Evolutionary conservation across 306 rosid species (phyloP).

Genomic region (Arachis hypogaea): DNA sequence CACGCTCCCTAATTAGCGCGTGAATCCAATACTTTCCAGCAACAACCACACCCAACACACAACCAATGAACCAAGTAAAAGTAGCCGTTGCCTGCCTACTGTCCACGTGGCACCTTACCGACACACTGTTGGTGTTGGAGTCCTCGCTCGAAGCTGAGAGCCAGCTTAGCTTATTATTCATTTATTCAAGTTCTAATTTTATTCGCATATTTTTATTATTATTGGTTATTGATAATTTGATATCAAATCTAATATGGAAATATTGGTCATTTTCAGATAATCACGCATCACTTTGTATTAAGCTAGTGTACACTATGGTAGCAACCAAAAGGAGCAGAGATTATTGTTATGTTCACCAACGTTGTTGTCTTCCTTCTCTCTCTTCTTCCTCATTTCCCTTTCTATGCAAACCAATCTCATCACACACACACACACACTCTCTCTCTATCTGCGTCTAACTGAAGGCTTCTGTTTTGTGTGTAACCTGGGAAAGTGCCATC

Average conservation of each 20-base stretch:
- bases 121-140: slow-evolving; percentile 10
- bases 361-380: background rate
- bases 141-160: background rate
- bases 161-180: background rate
- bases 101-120: slow-evolving; percentile 45
- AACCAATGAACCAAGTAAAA: background rate
- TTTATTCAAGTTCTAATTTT: background rate
- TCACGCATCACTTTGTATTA: background rate
- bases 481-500: slow-evolving; percentile 25
- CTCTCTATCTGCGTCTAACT: background rate
- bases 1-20: slow-evolving; percentile 36
- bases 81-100: slow-evolving; percentile 39
- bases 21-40: background rate
- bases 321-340: background rate
- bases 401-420: slow-evolving; percentile 9
- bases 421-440: too few relatives aligned
- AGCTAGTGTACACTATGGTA: background rate
- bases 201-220: background rate
- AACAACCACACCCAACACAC: background rate
- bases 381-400: background rate
- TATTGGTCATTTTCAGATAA: background rate
- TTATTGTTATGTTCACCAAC: background rate
- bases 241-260: background rate
- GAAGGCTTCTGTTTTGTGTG: slow-evolving; percentile 27
- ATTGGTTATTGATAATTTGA: background rate